Evolutionary conservation across 768 basidiomycete genomes (phyloP).

Genomic region (Dacryopinax spathularia): DNA sequence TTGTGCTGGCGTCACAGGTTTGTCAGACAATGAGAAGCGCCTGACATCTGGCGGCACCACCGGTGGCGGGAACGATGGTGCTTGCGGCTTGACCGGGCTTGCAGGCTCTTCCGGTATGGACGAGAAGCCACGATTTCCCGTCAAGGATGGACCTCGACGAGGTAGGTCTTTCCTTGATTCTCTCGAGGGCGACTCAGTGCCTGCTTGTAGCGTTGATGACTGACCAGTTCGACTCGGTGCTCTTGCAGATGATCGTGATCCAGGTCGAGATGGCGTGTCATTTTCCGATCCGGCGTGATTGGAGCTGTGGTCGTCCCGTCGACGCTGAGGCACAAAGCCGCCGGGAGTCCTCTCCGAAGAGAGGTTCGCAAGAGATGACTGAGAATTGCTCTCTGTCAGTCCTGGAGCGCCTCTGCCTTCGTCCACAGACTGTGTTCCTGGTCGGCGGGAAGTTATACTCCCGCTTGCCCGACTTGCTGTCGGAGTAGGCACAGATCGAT

Average conservation of each 20-base stretch:
- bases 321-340: background rate
- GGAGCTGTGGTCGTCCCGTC: background rate
- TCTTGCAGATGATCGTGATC: background rate
- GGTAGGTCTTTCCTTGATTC: background rate
- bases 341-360: background rate
- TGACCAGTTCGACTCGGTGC: background rate
- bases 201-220: background rate
- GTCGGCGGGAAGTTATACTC: background rate
- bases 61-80: conserved; percentile 18
- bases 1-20: conserved; percentile 31
- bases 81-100: background rate
- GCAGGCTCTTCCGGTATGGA: conserved; percentile 6
- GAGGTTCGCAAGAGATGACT: background rate
- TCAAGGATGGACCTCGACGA: background rate
- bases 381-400: background rate
- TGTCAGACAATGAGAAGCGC: conserved; percentile 67
- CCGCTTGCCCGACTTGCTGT: background rate
- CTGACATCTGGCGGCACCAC: conserved; percentile 53
- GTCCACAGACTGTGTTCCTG: background rate
- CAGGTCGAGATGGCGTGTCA: background rate
- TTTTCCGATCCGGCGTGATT: background rate
- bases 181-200: background rate
- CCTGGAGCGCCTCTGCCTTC: background rate
- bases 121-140: background rate
- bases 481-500: background rate